Conservation (phyloP, 768 basidiomycete species). For the Boletus huronensis region DNA sequence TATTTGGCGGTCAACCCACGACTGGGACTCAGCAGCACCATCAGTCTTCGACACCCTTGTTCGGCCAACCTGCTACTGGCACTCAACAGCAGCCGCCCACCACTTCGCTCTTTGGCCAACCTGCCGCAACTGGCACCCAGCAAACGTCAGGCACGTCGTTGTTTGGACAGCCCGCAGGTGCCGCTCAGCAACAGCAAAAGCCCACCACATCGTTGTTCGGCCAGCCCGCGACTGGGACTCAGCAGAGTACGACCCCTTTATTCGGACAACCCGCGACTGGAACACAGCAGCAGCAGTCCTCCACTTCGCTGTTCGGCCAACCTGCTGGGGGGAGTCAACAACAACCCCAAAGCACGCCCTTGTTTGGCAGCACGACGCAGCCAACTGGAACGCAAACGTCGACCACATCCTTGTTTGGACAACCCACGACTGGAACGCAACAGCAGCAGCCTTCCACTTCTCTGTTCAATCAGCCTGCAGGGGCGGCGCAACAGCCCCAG, state of each 20-base stretch:
- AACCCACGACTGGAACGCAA: slow-evolving; percentile 33
- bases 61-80: slow-evolving; percentile 28
- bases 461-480: slow-evolving; percentile 37
- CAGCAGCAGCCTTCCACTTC: slow-evolving; percentile 33
- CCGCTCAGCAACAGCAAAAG: slow-evolving; percentile 26
- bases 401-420: slow-evolving; percentile 23
- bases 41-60: slow-evolving; percentile 13
- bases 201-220: slow-evolving; percentile 31
- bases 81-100: slow-evolving; percentile 35
- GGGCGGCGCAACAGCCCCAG: slow-evolving; percentile 21
- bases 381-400: slow-evolving; percentile 9
- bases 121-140: slow-evolving; percentile 28
- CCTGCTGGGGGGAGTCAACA: slow-evolving; percentile 20
- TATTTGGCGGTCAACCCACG: slow-evolving; percentile 25
- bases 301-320: slow-evolving; percentile 38
- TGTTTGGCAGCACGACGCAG: slow-evolving; percentile 28
- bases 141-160: slow-evolving; percentile 28
- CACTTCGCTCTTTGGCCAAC: slow-evolving; percentile 29
- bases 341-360: slow-evolving; percentile 23
- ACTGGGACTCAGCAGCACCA: slow-evolving; percentile 17
- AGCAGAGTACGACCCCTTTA: slow-evolving; percentile 14
- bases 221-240: slow-evolving; percentile 15
- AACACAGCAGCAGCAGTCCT: slow-evolving; percentile 35
- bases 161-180: slow-evolving; percentile 37
- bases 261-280: slow-evolving; percentile 31